These are phyloP conservation scores for Mycena belliarum DNA, from an alignment of 768 basidiomycete species.

Conservation along the genomic window DNA sequence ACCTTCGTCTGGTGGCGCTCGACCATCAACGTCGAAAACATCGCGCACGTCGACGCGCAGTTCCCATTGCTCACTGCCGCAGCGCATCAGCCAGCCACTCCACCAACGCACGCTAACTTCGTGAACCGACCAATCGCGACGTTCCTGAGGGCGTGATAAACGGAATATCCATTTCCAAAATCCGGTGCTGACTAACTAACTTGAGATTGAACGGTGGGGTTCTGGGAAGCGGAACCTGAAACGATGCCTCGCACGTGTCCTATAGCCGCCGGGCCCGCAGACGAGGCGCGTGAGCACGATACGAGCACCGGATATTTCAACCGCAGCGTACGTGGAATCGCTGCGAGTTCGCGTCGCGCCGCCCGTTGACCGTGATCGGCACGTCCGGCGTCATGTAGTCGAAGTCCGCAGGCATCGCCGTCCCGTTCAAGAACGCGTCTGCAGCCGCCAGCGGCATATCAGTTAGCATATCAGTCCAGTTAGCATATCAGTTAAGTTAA, in stretches of 20 bases:
- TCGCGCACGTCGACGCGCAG: constrained; percentile 64
- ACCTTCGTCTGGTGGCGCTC: constrained; percentile 55
- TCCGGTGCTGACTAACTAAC: constrained; percentile 14
- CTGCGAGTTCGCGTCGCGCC: constrained; percentile 46
- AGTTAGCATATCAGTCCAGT: too few species aligned
- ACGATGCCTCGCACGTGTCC: constrained; percentile 46
- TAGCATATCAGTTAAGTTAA: too few species aligned
- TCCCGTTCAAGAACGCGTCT: constrained; percentile 53
- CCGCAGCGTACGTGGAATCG: constrained; percentile 53
- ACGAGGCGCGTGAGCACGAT: too few species aligned
- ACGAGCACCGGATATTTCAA: too few species aligned
- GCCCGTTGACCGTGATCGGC: constrained; percentile 45
- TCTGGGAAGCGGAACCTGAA: constrained; percentile 39
- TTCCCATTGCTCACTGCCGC: constrained; percentile 41
- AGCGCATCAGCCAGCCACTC: neutral
- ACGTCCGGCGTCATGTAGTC: constrained; percentile 47
- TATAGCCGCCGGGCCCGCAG: too few species aligned
- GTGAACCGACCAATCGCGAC: constrained; percentile 43
- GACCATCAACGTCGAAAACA: constrained; percentile 63
- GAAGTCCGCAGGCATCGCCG: constrained; percentile 37
- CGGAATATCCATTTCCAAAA: neutral
- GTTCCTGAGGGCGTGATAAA: constrained; percentile 31
- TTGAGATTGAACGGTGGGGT: constrained; percentile 48
- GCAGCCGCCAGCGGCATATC: too few species aligned
- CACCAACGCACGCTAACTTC: too few species aligned